Conservation (phyloP, 2,329 filamentous ascomycete species). For the Neonectria coccinea region DNA sequence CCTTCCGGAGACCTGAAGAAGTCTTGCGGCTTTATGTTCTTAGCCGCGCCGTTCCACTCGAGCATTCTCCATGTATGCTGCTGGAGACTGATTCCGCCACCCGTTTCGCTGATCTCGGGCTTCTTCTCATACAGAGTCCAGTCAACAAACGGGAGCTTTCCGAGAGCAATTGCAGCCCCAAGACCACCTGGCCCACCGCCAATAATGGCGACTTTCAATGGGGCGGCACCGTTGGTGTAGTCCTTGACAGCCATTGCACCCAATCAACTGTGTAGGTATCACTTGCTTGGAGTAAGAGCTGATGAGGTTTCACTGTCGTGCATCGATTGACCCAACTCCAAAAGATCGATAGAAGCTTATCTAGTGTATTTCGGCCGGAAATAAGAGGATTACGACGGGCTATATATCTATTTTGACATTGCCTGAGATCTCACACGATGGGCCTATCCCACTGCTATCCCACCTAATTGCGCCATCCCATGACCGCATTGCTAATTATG, state of each 20-base stretch:
- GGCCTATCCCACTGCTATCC: conserved; percentile 34
- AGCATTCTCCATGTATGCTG: conserved; percentile 52
- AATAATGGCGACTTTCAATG: conserved; percentile 42
- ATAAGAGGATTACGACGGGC: conserved; percentile 10
- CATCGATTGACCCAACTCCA: not conserved
- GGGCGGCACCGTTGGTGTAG: conserved; percentile 26
- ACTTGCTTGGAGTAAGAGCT: not conserved
- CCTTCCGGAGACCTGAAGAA: conserved; percentile 45
- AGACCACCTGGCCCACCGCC: conserved; percentile 47
- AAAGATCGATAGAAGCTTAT: not conserved
- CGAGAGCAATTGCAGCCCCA: conserved; percentile 50
- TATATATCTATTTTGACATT: conserved; percentile 20
- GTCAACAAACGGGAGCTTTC: conserved; percentile 45
- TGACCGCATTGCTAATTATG: conserved; percentile 35
- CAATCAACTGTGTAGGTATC: not conserved
- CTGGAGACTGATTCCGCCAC: conserved; percentile 53
- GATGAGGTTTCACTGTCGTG: not conserved
- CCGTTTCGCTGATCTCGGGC: conserved; percentile 51
- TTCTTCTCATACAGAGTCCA: conserved; percentile 53
- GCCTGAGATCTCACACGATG: conserved; percentile 20
- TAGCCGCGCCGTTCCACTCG: conserved; percentile 48
- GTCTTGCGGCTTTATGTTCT: conserved; percentile 47
- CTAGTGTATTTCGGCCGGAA: not conserved
- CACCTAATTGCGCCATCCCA: conserved; percentile 40
- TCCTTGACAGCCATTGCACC: conserved; percentile 36